Evolutionary conservation across 192 early-diverging fungal species (phyloP).

Genomic region (Jimgerdemannia flammicorona): DNA sequence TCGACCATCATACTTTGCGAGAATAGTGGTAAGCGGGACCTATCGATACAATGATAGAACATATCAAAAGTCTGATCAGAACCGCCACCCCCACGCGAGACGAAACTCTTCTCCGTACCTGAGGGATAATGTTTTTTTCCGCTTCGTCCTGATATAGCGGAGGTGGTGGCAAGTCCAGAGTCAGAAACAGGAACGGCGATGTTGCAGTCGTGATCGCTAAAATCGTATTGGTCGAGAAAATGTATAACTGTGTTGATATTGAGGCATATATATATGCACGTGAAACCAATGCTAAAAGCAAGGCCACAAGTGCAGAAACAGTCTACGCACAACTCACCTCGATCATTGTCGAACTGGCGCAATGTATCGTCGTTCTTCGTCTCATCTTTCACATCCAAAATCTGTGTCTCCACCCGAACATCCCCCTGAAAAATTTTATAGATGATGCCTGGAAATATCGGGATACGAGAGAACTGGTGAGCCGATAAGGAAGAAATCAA

Average conservation of each 20-base stretch:
- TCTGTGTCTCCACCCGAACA: constrained; percentile 67
- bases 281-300: no score
- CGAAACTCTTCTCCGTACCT: constrained; percentile 36
- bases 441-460: constrained; percentile 44
- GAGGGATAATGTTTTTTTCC: constrained; percentile 88
- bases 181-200: constrained; percentile 82
- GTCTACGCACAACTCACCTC: constrained; percentile 17
- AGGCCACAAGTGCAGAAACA: neutral
- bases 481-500: neutral
- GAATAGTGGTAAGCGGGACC: constrained; percentile 74
- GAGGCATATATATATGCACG: no score
- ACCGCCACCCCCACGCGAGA: neutral
- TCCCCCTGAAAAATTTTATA: constrained; percentile 87
- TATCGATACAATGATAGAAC: constrained; percentile 14
- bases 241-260: no score
- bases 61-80: neutral
- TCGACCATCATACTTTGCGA: constrained; percentile 83
- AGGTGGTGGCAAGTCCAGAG: constrained; percentile 85
- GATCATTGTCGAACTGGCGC: constrained; percentile 41
- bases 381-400: constrained; percentile 39
- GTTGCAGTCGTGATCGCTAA: constrained; percentile 49
- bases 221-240: neutral
- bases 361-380: constrained; percentile 32
- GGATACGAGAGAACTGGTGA: neutral
- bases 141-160: constrained; percentile 88